A percentile compares a stretch with the other conserved stretches of the same genome.
Evolutionary conservation across 176 grass and related monocot genomes (phyloP).

Genomic region (Chloris gayana): DNA sequence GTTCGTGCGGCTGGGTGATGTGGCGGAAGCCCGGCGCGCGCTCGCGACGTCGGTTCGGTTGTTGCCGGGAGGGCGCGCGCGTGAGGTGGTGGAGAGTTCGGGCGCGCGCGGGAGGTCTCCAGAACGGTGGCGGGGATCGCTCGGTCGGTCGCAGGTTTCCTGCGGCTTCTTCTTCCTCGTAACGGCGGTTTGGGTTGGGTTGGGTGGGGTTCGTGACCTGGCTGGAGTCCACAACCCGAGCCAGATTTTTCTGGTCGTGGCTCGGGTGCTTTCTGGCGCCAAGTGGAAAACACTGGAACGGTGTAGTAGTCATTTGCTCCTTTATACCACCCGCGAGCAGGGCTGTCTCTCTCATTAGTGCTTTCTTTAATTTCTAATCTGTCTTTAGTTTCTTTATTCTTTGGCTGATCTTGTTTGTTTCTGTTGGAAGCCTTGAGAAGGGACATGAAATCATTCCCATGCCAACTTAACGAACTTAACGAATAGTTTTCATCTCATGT

Average conservation of each 20-base stretch:
- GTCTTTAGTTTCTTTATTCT: too few relatives aligned
- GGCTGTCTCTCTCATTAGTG: too few relatives aligned
- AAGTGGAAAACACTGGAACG: slow-evolving; percentile 46
- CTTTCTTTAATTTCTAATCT: too few relatives aligned
- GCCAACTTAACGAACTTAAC: background rate
- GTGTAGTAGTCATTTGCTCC: background rate
- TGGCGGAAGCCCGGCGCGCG: slow-evolving; percentile 9
- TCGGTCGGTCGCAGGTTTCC: slow-evolving; percentile 38
- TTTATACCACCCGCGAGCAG: background rate
- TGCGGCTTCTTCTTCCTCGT: background rate
- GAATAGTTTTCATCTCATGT: too few relatives aligned
- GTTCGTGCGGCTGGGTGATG: slow-evolving; percentile 34
- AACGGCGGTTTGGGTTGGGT: background rate
- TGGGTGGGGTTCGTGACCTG: background rate
- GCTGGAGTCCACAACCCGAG: background rate
- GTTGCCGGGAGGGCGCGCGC: background rate
- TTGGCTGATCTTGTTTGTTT: too few relatives aligned
- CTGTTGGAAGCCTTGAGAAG: background rate
- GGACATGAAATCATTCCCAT: background rate
- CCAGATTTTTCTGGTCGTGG: background rate
- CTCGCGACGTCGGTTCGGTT: background rate
- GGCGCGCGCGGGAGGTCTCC: slow-evolving; percentile 29
- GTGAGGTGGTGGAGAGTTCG: slow-evolving; percentile 42
- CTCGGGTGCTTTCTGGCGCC: slow-evolving; percentile 6
- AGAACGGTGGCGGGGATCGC: slow-evolving; percentile 23